Evolutionary conservation across 164 flowering plant genomes (phyloP).

Genomic region (Chimonanthus praecox): DNA sequence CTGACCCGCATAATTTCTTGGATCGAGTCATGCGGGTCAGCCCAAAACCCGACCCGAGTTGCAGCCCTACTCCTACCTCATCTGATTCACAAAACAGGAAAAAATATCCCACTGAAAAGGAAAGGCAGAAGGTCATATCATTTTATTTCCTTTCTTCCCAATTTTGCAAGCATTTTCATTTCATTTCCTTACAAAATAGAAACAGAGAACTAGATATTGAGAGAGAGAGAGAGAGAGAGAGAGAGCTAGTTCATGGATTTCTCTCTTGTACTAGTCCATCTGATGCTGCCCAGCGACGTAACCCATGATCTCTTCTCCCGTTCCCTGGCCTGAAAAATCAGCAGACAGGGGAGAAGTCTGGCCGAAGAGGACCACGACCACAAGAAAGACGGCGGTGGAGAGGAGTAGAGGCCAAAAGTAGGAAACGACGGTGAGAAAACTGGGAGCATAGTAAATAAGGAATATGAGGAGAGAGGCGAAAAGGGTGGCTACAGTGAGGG

Average conservation of each 20-base stretch:
- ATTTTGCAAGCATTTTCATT: background rate
- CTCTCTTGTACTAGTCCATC: background rate
- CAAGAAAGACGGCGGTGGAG: conserved; percentile 62
- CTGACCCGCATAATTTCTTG: too few relatives aligned
- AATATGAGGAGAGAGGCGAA: conserved; percentile 4
- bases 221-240: conserved; percentile 1
- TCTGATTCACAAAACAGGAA: too few relatives aligned
- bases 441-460: conserved; percentile 44
- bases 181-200: background rate
- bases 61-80: too few relatives aligned
- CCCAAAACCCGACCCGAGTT: too few relatives aligned
- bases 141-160: background rate
- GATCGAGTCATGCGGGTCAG: too few relatives aligned
- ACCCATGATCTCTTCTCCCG: conserved; percentile 64
- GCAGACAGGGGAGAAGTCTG: conserved; percentile 29
- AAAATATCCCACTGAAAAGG: too few relatives aligned
- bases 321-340: conserved; percentile 29
- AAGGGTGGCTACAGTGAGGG: conserved; percentile 20
- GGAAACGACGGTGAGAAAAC: conserved; percentile 41
- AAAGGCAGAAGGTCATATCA: too few relatives aligned
- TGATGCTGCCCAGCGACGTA: conserved; percentile 46
- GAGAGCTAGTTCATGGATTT: background rate
- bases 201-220: background rate
- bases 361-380: conserved; percentile 44
- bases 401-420: conserved; percentile 85